Evolutionary conservation across 352 stramenopile genomes (phyloP).

Genomic region (Phytophthora kernoviae): DNA sequence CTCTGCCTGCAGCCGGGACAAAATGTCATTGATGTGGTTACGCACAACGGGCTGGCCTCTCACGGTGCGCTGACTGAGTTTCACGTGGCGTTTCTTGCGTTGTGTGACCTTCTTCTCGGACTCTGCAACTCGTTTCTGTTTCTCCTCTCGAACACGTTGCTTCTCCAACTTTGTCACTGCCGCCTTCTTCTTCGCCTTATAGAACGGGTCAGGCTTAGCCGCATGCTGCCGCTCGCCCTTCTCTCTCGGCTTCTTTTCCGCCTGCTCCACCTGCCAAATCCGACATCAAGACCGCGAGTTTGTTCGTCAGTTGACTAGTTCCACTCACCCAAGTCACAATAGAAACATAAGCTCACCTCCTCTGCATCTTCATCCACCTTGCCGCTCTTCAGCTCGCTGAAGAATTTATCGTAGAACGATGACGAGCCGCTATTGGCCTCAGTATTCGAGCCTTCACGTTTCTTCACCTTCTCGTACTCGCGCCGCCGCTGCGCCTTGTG

Average conservation of each 20-base stretch:
- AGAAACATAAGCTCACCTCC: slow-evolving; percentile 16
- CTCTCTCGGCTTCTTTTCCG: slow-evolving; percentile 23
- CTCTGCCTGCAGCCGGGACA: slow-evolving; percentile 69
- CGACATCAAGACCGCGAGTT: too few relatives aligned
- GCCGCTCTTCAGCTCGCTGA: slow-evolving; percentile 58
- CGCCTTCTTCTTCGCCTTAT: slow-evolving; percentile 85
- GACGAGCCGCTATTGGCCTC: slow-evolving; percentile 23
- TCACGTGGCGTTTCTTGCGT: slow-evolving; percentile 89
- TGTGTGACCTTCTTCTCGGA: slow-evolving; percentile 76
- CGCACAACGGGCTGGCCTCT: slow-evolving; percentile 84
- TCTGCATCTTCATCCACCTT: slow-evolving; percentile 34
- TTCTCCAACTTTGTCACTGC: slow-evolving; percentile 58
- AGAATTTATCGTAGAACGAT: slow-evolving; percentile 87
- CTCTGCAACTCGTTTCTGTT: slow-evolving; percentile 53
- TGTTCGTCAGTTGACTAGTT: slow-evolving; percentile 2
- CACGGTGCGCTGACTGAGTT: slow-evolving; percentile 78
- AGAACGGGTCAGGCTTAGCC: slow-evolving; percentile 79
- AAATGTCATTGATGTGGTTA: slow-evolving; percentile 87
- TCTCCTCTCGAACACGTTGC: slow-evolving; percentile 44
- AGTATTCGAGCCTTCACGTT: slow-evolving; percentile 39
- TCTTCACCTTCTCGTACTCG: slow-evolving; percentile 86
- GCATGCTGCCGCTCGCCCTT: slow-evolving; percentile 22
- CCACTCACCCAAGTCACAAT: neutral
- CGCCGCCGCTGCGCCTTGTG: slow-evolving; percentile 80
- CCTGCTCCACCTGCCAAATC: slow-evolving; percentile 21